phyloP scores from a whole-genome alignment of 192 early-diverging fungal species.

The Coemansia sp. region DNA sequence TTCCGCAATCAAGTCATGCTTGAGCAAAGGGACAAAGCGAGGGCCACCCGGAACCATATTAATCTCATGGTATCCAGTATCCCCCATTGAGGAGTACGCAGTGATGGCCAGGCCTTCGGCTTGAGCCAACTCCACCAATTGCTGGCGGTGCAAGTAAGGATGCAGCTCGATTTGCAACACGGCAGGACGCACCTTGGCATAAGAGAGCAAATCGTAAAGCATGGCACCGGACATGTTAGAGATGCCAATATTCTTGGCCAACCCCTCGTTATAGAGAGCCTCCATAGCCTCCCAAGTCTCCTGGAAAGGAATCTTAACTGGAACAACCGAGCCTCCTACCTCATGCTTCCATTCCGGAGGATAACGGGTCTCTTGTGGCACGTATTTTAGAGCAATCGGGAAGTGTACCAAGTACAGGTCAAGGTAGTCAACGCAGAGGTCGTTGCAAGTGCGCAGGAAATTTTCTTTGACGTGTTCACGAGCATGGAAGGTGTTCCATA shows the following conservation, averaged over 20 bases:
- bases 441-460: conserved; percentile 57
- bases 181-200: conserved; percentile 59
- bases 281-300: conserved; percentile 63
- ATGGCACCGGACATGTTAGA: conserved; percentile 62
- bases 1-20: conserved; percentile 42
- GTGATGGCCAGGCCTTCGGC: conserved; percentile 68
- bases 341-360: conserved; percentile 25
- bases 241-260: conserved; percentile 66
- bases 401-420: conserved; percentile 82
- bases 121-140: conserved; percentile 67
- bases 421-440: conserved; percentile 69
- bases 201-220: conserved; percentile 57
- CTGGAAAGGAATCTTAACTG: conserved; percentile 33
- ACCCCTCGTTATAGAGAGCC: conserved; percentile 36
- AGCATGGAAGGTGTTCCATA: conserved; percentile 67
- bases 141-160: conserved; percentile 58
- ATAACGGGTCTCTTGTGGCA: conserved; percentile 24
- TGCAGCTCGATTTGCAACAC: conserved; percentile 86
- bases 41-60: conserved; percentile 6
- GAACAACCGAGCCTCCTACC: conserved; percentile 13
- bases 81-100: conserved; percentile 84
- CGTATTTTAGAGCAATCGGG: conserved; percentile 59
- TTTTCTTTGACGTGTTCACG: conserved; percentile 62
- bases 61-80: conserved; percentile 24
- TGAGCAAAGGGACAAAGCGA: conserved; percentile 16